A percentile compares a stretch with the other conserved stretches of the same genome.
Evolutionary conservation across 1,139 yeast species (phyloP).

Genomic region (Sugiyamaella xylanicola): DNA sequence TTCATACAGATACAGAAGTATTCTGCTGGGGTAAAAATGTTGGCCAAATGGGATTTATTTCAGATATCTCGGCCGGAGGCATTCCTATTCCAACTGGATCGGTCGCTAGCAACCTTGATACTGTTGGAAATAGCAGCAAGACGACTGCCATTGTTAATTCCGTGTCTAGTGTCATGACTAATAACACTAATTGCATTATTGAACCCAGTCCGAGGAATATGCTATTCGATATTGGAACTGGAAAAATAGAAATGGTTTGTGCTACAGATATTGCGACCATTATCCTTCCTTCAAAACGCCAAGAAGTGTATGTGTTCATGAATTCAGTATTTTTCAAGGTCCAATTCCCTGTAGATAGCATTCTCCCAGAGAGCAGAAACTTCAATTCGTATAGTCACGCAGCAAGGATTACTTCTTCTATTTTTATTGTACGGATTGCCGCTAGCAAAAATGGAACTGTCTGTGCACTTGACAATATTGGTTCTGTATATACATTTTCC

Average conservation of each 20-base stretch:
- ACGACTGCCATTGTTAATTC: slow-evolving; percentile 6
- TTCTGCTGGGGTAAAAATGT: slow-evolving; percentile 80
- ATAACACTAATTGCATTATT: slow-evolving; percentile 24
- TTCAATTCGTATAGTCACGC: slow-evolving; percentile 30
- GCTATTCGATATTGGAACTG: slow-evolving; percentile 48
- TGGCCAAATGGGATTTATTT: slow-evolving; percentile 66
- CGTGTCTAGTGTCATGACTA: not conserved
- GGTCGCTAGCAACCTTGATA: not conserved
- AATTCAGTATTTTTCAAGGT: slow-evolving; percentile 61
- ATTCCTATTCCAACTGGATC: slow-evolving; percentile 7
- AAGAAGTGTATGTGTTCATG: slow-evolving; percentile 65
- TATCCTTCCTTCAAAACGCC: slow-evolving; percentile 54
- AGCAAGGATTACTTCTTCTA: slow-evolving; percentile 17
- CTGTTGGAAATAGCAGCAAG: not conserved
- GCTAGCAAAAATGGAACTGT: slow-evolving; percentile 35
- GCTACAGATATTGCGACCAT: slow-evolving; percentile 76
- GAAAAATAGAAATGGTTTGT: slow-evolving; percentile 55
- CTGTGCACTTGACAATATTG: slow-evolving; percentile 38
- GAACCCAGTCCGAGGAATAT: slow-evolving; percentile 48
- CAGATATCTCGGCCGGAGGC: slow-evolving; percentile 21
- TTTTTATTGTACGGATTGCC: slow-evolving; percentile 30
- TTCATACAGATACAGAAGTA: slow-evolving; percentile 55
- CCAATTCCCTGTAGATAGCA: slow-evolving; percentile 32
- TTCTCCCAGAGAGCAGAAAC: slow-evolving; percentile 14
- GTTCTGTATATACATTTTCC: slow-evolving; percentile 40